Conservation (phyloP, 2,329 filamentous ascomycete genomes). For the Neoscytalidium dimidiatum region DNA sequence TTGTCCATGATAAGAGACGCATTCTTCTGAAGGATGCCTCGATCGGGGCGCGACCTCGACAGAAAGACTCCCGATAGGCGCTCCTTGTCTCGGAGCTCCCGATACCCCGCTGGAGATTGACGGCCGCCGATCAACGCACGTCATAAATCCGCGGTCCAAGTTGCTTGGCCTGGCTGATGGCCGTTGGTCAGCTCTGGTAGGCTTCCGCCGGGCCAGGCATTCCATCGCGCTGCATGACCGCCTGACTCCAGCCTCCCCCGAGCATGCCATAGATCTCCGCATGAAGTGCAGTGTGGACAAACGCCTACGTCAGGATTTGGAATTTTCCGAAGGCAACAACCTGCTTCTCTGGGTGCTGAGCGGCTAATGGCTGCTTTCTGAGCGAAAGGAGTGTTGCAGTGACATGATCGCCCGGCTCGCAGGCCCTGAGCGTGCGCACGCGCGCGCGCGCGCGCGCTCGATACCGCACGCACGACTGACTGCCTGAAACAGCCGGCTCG, state of each 20-base stretch:
- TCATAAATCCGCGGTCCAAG: slow-evolving; percentile 1
- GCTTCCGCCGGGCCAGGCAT: slow-evolving; percentile 13
- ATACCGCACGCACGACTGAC: neutral
- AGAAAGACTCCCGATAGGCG: slow-evolving; percentile 15
- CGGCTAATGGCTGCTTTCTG: slow-evolving; percentile 10
- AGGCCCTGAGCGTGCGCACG: neutral
- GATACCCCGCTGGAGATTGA: slow-evolving; percentile 17
- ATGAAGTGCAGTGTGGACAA: slow-evolving; percentile 3
- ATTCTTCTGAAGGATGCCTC: slow-evolving; percentile 17
- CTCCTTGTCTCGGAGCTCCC: slow-evolving; percentile 20
- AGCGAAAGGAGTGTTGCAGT: slow-evolving; percentile 7
- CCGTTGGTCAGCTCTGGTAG: slow-evolving; percentile 6
- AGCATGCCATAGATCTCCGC: slow-evolving; percentile 12
- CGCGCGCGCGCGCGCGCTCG: neutral
- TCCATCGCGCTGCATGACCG: slow-evolving; percentile 14
- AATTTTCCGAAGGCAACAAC: slow-evolving; percentile 10
- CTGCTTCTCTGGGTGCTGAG: neutral
- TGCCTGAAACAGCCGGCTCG: slow-evolving; percentile 19
- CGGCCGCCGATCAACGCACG: slow-evolving; percentile 4
- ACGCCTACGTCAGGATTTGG: slow-evolving; percentile 11
- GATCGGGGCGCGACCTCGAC: slow-evolving; percentile 3
- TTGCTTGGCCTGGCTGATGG: slow-evolving; percentile 11
- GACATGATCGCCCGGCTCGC: neutral
- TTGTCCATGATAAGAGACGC: slow-evolving; percentile 14
- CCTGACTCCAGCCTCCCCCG: slow-evolving; percentile 11